A percentile compares a stretch with the other conserved stretches of the same genome.
Conservation (phyloP, 371 early-diverging fungal species). For the Mucor irregularis region DNA sequence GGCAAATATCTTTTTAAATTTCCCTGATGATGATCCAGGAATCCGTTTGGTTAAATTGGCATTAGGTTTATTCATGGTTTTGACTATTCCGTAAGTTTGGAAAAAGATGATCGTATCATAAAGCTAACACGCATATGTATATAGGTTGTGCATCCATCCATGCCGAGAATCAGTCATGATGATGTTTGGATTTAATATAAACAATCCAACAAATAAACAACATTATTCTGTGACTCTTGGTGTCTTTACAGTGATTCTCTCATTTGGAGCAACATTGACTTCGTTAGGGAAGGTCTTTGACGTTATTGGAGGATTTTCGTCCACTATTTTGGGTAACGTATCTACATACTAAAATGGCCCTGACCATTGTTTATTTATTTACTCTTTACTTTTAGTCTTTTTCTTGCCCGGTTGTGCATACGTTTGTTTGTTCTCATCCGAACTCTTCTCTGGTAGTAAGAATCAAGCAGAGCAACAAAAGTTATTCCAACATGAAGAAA, state of each 20-base stretch:
- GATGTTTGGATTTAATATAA: constrained; percentile 34
- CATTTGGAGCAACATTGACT: constrained; percentile 44
- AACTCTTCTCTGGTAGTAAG: constrained; percentile 13
- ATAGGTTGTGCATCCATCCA: constrained; percentile 47
- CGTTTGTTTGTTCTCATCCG: constrained; percentile 34
- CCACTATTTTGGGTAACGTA: constrained; percentile 44
- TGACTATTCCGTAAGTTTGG: constrained; percentile 46
- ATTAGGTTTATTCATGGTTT: constrained; percentile 49
- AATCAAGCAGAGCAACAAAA: neutral
- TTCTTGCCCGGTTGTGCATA: constrained; percentile 45
- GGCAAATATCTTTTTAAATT: constrained; percentile 55
- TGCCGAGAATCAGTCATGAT: constrained; percentile 54
- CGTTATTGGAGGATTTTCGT: constrained; percentile 58
- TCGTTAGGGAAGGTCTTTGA: constrained; percentile 54
- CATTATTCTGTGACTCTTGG: constrained; percentile 41
- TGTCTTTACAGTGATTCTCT: constrained; percentile 38
- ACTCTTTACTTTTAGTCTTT: constrained; percentile 18
- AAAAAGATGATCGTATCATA: too few species aligned
- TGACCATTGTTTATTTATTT: neutral
- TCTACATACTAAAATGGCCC: too few species aligned
- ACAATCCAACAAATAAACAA: constrained; percentile 36
- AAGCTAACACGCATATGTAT: neutral
- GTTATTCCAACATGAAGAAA: neutral
- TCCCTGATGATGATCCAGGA: constrained; percentile 43
- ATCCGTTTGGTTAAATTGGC: constrained; percentile 51